Evolutionary conservation across 345 rosid genomes (phyloP), one percentile per base, ranked within the genome.

Genomic region (Microcos paniculata): DNA sequence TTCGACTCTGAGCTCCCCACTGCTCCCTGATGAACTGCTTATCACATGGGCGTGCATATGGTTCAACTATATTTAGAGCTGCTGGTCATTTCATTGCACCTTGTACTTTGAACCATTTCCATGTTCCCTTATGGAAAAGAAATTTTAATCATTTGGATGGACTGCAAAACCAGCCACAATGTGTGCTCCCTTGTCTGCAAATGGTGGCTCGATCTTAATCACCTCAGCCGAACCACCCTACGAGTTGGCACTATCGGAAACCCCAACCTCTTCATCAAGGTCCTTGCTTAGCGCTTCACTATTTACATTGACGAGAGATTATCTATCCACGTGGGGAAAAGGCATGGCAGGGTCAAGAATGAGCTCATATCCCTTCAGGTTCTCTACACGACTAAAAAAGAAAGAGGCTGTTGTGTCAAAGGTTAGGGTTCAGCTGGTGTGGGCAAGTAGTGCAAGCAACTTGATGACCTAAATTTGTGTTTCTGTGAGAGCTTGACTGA

Each of bases 351-450:
- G n/a, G n/a, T n/a, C n/a, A n/a, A n/a, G n/a, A n/a, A n/a, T n/a
- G n/a, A n/a, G n/a, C n/a, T n/a, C n/a, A n/a, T n/a, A n/a, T n/a
- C n/a, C n/a, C n/a, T n/a, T n/a, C n/a, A n/a, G n/a, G n/a, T n/a
- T n/a, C n/a, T n/a, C n/a, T n/a, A n/a, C n/a, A n/a, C n/a, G n/a
- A n/a, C n/a, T n/a, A n/a, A n/a, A n/a, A n/a, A n/a, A n/a, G n/a
- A n/a, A n/a, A n/a, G n/a, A n/a, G 99, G 98, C 84, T 95, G 96
- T 83, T 93, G 84, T 84, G 82, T 89, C 80, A 97, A 97, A 73
- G 93, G 93, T 88, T 80, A 77, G 82, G 99, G 97, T 76, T 84
- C 90, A 74, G 84, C 85, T 76, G 89, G 89, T 57, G 88, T 91
- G 71, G 97, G 99, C 42, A 84, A 85, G 73, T 82, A 80, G 68